Evolutionary conservation across 2,329 filamentous ascomycete species (phyloP).

Genomic region (Daldinia eschscholtzii): DNA sequence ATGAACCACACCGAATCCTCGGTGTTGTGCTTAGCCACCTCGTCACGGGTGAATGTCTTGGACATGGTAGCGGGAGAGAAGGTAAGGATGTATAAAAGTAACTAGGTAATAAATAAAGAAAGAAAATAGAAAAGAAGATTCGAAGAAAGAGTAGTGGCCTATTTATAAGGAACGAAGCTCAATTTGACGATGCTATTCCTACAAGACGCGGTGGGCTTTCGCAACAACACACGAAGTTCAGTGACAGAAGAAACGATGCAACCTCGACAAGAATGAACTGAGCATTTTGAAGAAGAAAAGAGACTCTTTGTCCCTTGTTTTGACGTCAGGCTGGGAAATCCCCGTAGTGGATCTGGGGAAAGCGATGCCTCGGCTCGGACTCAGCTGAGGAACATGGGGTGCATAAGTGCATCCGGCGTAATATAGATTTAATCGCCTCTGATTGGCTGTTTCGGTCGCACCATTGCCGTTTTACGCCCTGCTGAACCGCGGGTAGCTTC

Average conservation of each 20-base stretch:
- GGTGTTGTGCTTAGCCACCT: conserved; percentile 81
- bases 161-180: background rate
- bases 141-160: background rate
- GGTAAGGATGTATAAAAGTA: background rate
- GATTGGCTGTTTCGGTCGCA: conserved; percentile 31
- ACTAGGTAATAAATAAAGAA: background rate
- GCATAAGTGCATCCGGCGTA: conserved; percentile 30
- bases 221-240: background rate
- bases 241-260: background rate
- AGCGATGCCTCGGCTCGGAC: conserved; percentile 12
- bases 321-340: background rate
- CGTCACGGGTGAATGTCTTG: conserved; percentile 69
- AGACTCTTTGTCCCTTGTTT: conserved; percentile 4
- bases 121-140: background rate
- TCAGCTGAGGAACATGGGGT: conserved; percentile 11
- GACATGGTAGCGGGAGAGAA: conserved; percentile 46
- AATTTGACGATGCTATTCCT: conserved; percentile 9
- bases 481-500: conserved; percentile 16
- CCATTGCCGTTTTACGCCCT: conserved; percentile 6
- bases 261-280: conserved; percentile 5
- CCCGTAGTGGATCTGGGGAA: conserved; percentile 7
- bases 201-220: background rate
- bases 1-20: conserved; percentile 85
- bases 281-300: background rate
- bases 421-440: conserved; percentile 22